A percentile compares a stretch with the other conserved stretches of the same genome.
Conservation (phyloP, 2,329 filamentous ascomycete species). For the Nannizziopsis arthrosporioides region DNA sequence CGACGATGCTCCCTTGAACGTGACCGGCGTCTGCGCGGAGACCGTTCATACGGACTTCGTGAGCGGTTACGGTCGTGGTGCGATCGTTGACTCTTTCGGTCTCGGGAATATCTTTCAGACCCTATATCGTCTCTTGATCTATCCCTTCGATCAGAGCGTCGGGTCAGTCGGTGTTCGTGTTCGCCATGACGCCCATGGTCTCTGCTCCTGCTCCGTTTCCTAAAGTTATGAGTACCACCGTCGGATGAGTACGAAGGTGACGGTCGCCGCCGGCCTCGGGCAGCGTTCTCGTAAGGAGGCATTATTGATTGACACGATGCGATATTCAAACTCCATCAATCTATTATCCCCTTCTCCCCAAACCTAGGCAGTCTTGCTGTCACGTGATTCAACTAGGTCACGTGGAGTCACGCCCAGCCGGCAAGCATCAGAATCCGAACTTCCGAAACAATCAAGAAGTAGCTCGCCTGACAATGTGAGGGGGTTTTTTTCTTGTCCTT, state of each 20-base stretch:
- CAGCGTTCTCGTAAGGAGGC: slow-evolving; percentile 19
- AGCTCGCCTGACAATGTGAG: too few relatives aligned
- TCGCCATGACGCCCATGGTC: neutral
- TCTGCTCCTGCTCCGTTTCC: slow-evolving; percentile 5
- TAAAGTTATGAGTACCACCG: slow-evolving; percentile 9
- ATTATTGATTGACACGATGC: slow-evolving; percentile 15
- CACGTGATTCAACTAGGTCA: too few relatives aligned
- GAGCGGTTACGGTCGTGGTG: slow-evolving; percentile 7
- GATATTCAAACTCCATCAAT: neutral
- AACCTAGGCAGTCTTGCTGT: too few relatives aligned
- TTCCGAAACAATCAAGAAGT: too few relatives aligned
- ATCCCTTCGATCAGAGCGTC: neutral
- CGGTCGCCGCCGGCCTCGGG: slow-evolving; percentile 17
- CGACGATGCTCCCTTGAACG: slow-evolving; percentile 22
- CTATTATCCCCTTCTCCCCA: neutral
- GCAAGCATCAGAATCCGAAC: too few relatives aligned
- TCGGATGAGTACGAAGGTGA: slow-evolving; percentile 19
- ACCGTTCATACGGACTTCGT: slow-evolving; percentile 9
- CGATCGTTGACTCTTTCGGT: slow-evolving; percentile 8
- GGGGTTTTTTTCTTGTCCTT: too few relatives aligned
- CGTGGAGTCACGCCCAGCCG: neutral
- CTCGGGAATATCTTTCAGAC: slow-evolving; percentile 1
- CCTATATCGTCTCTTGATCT: neutral
- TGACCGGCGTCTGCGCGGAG: slow-evolving; percentile 15
- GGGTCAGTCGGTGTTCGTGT: neutral